phyloP scores from a whole-genome alignment of 306 rosid species.

The Rubus parviflorus region DNA sequence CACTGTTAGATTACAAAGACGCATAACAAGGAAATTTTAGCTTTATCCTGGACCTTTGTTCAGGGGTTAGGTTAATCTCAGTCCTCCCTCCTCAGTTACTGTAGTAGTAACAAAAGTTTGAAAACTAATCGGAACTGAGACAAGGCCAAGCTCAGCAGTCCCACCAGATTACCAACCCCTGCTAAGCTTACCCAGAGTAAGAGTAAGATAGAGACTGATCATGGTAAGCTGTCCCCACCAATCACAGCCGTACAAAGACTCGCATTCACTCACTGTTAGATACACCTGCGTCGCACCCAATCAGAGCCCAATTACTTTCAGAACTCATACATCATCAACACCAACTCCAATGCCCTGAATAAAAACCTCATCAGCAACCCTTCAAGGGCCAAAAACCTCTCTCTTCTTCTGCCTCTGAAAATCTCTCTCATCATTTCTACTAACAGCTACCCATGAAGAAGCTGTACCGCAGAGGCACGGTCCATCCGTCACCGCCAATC shows the following conservation, averaged over 20 bases:
- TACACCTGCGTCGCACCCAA: constrained; percentile 40
- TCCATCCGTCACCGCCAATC: constrained; percentile 87
- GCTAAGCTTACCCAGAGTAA: constrained; percentile 30
- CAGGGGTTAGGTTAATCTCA: not conserved
- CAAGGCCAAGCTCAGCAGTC: not conserved
- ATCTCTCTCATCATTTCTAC: constrained; percentile 5
- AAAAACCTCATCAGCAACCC: constrained; percentile 51
- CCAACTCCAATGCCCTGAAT: constrained; percentile 43
- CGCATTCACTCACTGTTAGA: constrained; percentile 14
- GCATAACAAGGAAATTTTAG: not conserved
- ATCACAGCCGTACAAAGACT: constrained; percentile 12
- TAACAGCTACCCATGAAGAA: constrained; percentile 54
- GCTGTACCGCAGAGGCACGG: constrained; percentile 72
- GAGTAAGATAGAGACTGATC: constrained; percentile 26
- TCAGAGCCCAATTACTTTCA: constrained; percentile 28
- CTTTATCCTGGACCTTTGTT: not conserved
- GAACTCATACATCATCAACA: constrained; percentile 17
- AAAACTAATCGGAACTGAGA: not conserved
- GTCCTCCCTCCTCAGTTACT: not conserved
- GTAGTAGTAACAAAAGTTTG: not conserved
- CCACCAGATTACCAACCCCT: constrained; percentile 28
- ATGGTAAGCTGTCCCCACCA: constrained; percentile 23
- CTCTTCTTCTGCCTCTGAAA: not conserved
- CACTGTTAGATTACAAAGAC: not conserved
- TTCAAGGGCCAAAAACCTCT: constrained; percentile 21